Percentiles rank a stretch among this genome's conserved stretches.
Conservation (phyloP, 2,329 filamentous ascomycete genomes). For the Rutstroemia sp. region DNA sequence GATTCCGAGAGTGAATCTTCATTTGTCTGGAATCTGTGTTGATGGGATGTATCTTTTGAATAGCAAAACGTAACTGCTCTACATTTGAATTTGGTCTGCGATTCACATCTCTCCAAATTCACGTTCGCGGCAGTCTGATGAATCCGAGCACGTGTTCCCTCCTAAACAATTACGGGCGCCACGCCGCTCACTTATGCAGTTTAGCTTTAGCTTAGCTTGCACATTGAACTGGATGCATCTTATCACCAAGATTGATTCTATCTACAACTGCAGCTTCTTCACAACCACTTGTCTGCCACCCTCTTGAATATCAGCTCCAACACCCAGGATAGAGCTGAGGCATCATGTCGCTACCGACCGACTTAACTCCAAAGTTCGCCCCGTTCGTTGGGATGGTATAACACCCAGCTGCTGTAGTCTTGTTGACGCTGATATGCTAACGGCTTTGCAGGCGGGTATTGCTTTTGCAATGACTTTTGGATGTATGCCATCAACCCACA, state of each 20-base stretch:
- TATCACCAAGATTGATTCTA: not conserved
- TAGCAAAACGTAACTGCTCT: too few species aligned
- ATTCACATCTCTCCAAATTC: too few species aligned
- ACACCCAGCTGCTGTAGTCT: constrained; percentile 19
- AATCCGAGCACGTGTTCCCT: too few species aligned
- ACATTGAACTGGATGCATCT: too few species aligned
- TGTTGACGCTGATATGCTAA: constrained; percentile 18
- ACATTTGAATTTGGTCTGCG: too few species aligned
- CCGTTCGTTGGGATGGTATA: constrained; percentile 84
- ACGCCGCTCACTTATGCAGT: too few species aligned
- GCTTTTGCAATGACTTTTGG: constrained; percentile 78
- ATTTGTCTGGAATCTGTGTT: too few species aligned
- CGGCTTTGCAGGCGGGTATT: constrained; percentile 57
- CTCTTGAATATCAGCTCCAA: constrained; percentile 10
- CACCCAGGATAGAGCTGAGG: constrained; percentile 11
- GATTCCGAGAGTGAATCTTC: too few species aligned
- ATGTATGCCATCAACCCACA: constrained; percentile 45
- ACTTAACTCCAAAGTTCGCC: constrained; percentile 70
- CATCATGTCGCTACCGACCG: constrained; percentile 44
- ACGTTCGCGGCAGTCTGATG: too few species aligned
- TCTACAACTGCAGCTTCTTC: constrained; percentile 10
- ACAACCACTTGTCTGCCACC: constrained; percentile 3
- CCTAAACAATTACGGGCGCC: too few species aligned
- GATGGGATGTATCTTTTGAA: too few species aligned
- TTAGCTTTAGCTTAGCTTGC: too few species aligned